Conservation (phyloP, 192 early-diverging fungal species). For the Coemansia sp. region DNA sequence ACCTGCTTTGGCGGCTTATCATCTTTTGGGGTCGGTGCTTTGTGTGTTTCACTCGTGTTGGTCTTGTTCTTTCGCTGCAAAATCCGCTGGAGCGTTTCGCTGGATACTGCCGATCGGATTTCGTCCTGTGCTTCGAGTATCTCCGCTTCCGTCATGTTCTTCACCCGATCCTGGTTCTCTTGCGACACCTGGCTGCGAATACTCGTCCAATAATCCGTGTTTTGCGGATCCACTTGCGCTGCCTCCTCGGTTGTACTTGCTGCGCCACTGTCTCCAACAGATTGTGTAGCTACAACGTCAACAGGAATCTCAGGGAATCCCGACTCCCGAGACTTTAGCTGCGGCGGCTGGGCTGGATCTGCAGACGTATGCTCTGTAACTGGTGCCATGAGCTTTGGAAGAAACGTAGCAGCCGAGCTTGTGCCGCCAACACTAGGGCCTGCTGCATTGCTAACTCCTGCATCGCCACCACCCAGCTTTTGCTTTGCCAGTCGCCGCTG, state of each 20-base stretch:
- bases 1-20: constrained; percentile 17
- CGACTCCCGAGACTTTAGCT: constrained; percentile 17
- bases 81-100: constrained; percentile 65
- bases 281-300: constrained; percentile 9
- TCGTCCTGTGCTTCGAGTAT: constrained; percentile 69
- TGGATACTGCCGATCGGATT: constrained; percentile 63
- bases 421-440: background rate
- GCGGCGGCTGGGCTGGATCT: constrained; percentile 19
- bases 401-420: constrained; percentile 30
- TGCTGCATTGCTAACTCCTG: background rate
- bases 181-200: constrained; percentile 31
- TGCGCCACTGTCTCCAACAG: background rate
- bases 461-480: background rate
- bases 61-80: constrained; percentile 32
- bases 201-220: constrained; percentile 7
- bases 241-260: too few species aligned
- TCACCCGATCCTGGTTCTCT: constrained; percentile 59
- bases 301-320: constrained; percentile 37
- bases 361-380: constrained; percentile 28
- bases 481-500: constrained; percentile 46
- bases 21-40: background rate
- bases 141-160: constrained; percentile 73
- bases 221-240: background rate
- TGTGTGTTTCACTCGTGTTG: too few species aligned
- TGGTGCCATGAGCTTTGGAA: constrained; percentile 54